Conservation (phyloP, 257 asterid species). For the Sherardia arvensis region DNA sequence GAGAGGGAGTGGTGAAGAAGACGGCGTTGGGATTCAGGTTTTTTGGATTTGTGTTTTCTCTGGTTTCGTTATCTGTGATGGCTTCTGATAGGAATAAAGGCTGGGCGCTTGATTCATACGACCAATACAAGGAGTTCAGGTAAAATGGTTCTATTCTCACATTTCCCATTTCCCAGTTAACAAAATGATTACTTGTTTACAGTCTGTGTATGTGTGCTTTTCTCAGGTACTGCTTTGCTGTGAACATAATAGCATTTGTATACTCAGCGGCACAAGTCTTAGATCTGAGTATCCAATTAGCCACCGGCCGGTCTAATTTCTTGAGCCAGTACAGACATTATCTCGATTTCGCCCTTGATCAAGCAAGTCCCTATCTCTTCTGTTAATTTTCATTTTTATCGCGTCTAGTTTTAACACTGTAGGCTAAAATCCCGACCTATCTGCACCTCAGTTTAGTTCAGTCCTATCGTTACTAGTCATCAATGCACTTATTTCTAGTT, state of each 20-base stretch:
- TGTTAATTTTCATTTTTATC: no score
- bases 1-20: slow-evolving; percentile 20
- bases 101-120: slow-evolving; percentile 83
- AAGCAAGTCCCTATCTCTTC: slow-evolving; percentile 41
- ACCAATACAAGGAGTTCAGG: slow-evolving; percentile 50
- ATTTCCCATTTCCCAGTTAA: background rate
- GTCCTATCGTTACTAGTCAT: no score
- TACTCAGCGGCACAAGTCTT: slow-evolving; percentile 70
- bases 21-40: slow-evolving; percentile 51
- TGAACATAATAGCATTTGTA: slow-evolving; percentile 57
- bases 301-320: slow-evolving; percentile 35
- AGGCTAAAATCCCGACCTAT: no score
- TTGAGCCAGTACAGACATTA: slow-evolving; percentile 35
- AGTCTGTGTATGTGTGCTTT: background rate
- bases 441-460: background rate
- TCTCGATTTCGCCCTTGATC: slow-evolving; percentile 71
- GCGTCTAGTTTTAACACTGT: no score
- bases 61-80: slow-evolving; percentile 70
- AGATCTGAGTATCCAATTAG: slow-evolving; percentile 36
- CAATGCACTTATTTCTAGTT: background rate
- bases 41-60: slow-evolving; percentile 42
- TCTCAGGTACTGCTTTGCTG: slow-evolving; percentile 65
- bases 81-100: slow-evolving; percentile 77
- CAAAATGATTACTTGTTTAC: background rate
- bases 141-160: background rate